These are phyloP conservation scores for Rhynchosporium agropyri DNA, from an alignment of 2,329 filamentous ascomycete genomes.

Conservation along the genomic window DNA sequence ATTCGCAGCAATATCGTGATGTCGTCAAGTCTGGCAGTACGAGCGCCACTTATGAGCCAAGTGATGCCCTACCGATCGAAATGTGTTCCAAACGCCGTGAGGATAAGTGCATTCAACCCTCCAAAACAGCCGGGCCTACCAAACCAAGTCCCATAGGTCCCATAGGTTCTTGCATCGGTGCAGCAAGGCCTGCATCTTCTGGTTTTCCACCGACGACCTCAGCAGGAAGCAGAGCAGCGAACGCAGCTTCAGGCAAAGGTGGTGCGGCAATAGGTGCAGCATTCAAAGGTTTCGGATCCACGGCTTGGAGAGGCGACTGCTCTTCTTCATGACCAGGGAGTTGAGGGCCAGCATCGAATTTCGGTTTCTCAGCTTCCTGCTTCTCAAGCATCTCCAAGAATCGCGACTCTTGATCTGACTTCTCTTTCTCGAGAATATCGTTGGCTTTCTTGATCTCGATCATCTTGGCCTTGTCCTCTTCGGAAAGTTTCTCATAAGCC, in stretches of 20 bases:
- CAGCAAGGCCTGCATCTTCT: not conserved
- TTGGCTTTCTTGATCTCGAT: constrained; percentile 35
- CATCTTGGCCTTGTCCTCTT: constrained; percentile 59
- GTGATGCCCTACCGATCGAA: not conserved
- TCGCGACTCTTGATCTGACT: constrained; percentile 16
- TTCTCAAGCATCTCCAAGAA: constrained; percentile 20
- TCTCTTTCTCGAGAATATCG: constrained; percentile 7
- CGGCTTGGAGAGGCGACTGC: constrained; percentile 1
- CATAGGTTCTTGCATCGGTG: not conserved
- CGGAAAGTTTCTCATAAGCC: constrained; percentile 58
- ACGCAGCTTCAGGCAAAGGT: constrained; percentile 10
- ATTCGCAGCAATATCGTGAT: not conserved
- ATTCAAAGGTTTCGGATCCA: not conserved
- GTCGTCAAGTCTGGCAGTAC: not conserved
- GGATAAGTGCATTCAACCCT: not conserved
- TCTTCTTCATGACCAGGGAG: constrained; percentile 5
- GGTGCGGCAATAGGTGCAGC: constrained; percentile 7
- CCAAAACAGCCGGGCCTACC: not conserved
- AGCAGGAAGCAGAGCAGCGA: constrained; percentile 11
- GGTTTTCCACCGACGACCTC: constrained; percentile 9
- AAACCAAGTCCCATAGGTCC: not conserved
- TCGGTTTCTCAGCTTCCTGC: constrained; percentile 17
- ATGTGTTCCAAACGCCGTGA: not conserved
- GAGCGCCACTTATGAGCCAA: not conserved
- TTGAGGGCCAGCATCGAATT: constrained; percentile 10